Evolutionary conservation across 2,329 filamentous ascomycete species (phyloP).

Genomic region (Ascosphaera apis): DNA sequence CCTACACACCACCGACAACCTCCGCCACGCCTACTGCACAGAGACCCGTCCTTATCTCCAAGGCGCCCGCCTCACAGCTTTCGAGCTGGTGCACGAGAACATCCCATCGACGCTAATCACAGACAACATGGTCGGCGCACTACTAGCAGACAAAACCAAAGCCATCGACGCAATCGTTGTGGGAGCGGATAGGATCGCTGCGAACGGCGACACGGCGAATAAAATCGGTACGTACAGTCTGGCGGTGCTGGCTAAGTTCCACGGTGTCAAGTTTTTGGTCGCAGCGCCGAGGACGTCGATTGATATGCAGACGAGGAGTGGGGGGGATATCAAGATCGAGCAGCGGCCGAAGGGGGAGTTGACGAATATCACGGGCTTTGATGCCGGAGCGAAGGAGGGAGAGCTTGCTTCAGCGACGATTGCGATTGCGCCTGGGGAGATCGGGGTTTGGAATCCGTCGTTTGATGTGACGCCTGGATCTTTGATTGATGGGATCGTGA

Average conservation of each 20-base stretch:
- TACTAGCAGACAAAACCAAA: constrained; percentile 38
- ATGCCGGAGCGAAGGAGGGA: constrained; percentile 37
- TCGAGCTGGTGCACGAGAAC: constrained; percentile 81
- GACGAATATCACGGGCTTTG: constrained; percentile 59
- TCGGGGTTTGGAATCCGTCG: constrained; percentile 85
- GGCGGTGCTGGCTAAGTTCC: constrained; percentile 69
- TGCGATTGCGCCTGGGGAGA: constrained; percentile 52
- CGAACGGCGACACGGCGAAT: constrained; percentile 94
- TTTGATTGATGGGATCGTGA: constrained; percentile 83
- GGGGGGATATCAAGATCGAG: constrained; percentile 70
- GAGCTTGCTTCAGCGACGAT: constrained; percentile 33
- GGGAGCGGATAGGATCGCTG: constrained; percentile 80
- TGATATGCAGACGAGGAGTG: constrained; percentile 57
- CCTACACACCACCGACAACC: constrained; percentile 38
- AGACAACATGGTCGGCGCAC: constrained; percentile 84
- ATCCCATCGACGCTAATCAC: constrained; percentile 85
- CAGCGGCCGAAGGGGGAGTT: constrained; percentile 63
- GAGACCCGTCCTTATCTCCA: constrained; percentile 97
- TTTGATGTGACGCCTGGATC: constrained; percentile 85
- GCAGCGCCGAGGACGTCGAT: constrained; percentile 89
- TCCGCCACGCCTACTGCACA: constrained; percentile 80
- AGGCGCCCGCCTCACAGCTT: constrained; percentile 80
- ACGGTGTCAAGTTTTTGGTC: constrained; percentile 83
- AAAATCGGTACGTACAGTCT: constrained; percentile 93
- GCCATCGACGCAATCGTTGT: constrained; percentile 75